Conservation (phyloP, 176 grass and related monocot genomes). For the Themeda triandra region DNA sequence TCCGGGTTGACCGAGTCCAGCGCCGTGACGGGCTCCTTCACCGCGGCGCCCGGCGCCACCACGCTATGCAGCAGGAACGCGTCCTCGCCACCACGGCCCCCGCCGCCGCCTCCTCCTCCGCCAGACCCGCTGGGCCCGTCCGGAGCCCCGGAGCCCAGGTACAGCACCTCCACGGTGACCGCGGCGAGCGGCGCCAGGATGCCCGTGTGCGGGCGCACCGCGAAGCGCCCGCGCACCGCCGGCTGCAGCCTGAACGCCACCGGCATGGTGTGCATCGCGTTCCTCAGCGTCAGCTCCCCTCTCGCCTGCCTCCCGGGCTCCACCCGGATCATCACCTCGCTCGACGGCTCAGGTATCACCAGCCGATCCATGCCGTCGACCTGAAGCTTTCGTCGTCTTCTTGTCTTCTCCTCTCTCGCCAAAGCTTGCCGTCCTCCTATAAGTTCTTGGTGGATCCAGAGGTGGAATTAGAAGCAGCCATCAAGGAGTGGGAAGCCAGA, state of each 20-base stretch:
- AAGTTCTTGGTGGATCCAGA: neutral
- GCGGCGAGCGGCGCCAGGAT: constrained; percentile 64
- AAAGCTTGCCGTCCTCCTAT: neutral
- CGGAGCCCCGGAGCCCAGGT: constrained; percentile 16
- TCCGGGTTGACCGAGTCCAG: constrained; percentile 56
- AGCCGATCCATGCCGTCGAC: constrained; percentile 51
- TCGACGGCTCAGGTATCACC: constrained; percentile 67
- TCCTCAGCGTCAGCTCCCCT: constrained; percentile 54
- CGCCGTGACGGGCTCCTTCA: constrained; percentile 34
- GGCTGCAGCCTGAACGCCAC: constrained; percentile 74
- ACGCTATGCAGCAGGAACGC: constrained; percentile 78
- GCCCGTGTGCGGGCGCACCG: constrained; percentile 53
- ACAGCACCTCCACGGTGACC: constrained; percentile 49
- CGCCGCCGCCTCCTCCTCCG: neutral
- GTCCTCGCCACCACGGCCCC: constrained; percentile 42
- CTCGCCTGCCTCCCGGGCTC: constrained; percentile 45
- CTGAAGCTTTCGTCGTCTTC: neutral
- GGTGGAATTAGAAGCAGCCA: constrained; percentile 32
- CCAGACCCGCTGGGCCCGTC: neutral
- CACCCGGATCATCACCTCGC: constrained; percentile 46
- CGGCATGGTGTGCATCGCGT: constrained; percentile 89
- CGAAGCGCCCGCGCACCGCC: constrained; percentile 39
- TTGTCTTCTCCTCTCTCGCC: neutral
- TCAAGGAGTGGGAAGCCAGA: constrained; percentile 26
- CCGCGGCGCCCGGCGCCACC: constrained; percentile 48